A percentile compares a stretch with the other conserved stretches of the same genome.
phyloP scores from a whole-genome alignment of 495 filamentous ascomycete species.

The Penicillium herquei region DNA sequence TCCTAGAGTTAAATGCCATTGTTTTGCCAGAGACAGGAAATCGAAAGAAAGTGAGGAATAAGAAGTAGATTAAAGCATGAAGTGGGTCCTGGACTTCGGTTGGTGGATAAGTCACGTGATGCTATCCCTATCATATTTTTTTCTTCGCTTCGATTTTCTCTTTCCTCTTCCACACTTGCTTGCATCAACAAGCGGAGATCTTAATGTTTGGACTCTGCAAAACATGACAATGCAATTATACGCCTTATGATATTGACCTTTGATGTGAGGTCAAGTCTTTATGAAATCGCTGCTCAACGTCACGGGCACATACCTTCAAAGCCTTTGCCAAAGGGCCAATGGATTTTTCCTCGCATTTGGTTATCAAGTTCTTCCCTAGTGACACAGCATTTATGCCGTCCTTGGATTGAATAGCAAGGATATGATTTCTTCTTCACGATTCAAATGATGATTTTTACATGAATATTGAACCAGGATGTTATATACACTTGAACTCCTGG shows the following conservation, averaged over 20 bases:
- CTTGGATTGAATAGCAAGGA: too few species aligned
- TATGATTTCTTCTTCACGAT: slow-evolving; percentile 6
- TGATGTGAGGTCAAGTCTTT: background rate
- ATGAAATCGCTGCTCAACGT: too few species aligned
- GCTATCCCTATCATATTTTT: background rate
- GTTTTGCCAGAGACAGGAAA: too few species aligned
- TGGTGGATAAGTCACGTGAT: background rate
- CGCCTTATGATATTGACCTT: background rate
- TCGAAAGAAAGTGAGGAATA: too few species aligned
- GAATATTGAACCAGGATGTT: slow-evolving; percentile 35
- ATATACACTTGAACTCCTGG: slow-evolving; percentile 30
- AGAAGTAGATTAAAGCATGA: too few species aligned
- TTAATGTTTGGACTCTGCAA: background rate
- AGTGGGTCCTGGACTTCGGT: too few species aligned
- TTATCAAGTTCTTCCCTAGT: too few species aligned
- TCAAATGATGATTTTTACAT: slow-evolving; percentile 39
- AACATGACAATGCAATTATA: too few species aligned
- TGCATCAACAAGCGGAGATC: background rate
- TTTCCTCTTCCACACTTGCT: background rate
- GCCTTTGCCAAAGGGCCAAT: background rate
- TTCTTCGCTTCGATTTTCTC: background rate
- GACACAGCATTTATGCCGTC: too few species aligned
- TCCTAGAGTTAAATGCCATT: too few species aligned
- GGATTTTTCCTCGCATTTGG: too few species aligned
- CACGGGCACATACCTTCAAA: too few species aligned